Evolutionary conservation across 768 basidiomycete species (phyloP), one percentile per base, ranked within the genome.

Genomic region (Trametes gibbosa): DNA sequence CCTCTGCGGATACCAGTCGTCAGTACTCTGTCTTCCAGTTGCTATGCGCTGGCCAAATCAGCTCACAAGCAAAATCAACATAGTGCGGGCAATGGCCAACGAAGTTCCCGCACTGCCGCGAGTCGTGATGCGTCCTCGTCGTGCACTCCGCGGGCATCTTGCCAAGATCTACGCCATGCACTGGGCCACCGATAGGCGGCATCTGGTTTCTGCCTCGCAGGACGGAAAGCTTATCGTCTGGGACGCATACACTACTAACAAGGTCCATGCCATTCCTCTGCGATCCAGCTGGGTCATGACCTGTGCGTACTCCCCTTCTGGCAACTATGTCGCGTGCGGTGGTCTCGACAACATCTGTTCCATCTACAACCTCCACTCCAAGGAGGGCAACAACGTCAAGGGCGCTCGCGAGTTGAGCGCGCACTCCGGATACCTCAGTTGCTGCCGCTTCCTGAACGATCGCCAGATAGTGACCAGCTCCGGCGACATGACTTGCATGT

Each of bases 91-190:
- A n/a, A 97, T 98, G 94, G 94, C 96, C 24, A 88, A 89, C 41
- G 97, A 99, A 71, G 91, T 98, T 41, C 95, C 97, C 65, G 88
- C 94, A 17, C 82, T 99, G 51, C 96, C 96, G 42, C 90, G 96
- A 60, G 93, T 99, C 70, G 89, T 96, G 39, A 95, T 99, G 92
- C 91, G 93, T 67, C 92, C 94, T 53, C 85, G 97, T 58, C 90
- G 96, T 66, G 90, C 93, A 63, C 87, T 99, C 66, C 89, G 95
- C 70, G 96, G 96, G 25, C 96, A 99, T 76, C 86, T 99, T 52
- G 96, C 96, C 62, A 99, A 99, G 82, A 98, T 99, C 70, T 99
- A 99, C 74, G 96, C 96, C 48, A 97, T 99, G 92, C 97, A 99
- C 75, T 99, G 97, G 97, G 90, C 96, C 34, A 87, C 90, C 52